Base-by-base conservation (phyloP, 2,329 filamentous ascomycete species). In the Pseudopithomyces chartarum region DNA sequence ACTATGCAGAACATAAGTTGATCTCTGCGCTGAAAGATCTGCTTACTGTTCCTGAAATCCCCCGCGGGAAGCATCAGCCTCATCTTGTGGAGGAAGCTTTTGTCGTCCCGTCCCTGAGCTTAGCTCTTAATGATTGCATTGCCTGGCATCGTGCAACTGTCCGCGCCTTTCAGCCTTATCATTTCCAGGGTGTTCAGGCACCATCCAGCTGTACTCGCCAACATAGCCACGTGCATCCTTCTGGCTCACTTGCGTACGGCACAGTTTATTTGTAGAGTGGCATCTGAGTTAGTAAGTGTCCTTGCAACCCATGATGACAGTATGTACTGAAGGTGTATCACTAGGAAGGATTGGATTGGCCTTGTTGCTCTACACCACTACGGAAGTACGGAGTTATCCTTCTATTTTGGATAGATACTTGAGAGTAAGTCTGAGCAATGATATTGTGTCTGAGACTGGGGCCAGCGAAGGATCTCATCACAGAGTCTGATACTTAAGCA, bases 141-240 rank as follows among this genome's bases (percentile, higher is more conserved):
- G 26, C 34, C 34, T 43, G 12, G 42, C 36, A 39, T 55, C 29
- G 47, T 49, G 46, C 49, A 38, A 51, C 52, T 45, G 51, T 56
- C 55, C 57, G 49, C 57, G 52, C 45, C 58, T 40, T 56, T 69
- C 65, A 69, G 65, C 62, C 61, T 59, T 65, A 66, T 62, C 59
- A 57, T 56, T 48, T 61, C 60, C 47, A 19, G 56, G 52, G 52
- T 49, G 23, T 61, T 43, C 59, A 52, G 64, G 47, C 53, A 47
- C 36, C 59, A 55, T 56, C 4, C 60, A 57, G 39, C 48, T 48
- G 32, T 38, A 32, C 55, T 59, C 36, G 57, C 29, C 29, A 50
- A 49, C 63, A 65, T 65, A 65, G 66, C 66, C 61, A 63, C 61
- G 52, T 40, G 45, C 42, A 64, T 65, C 62, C 57, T 57, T 56